phyloP scores from a whole-genome alignment of 768 basidiomycete genomes.

The Phlebiopsis flavidoalba region DNA sequence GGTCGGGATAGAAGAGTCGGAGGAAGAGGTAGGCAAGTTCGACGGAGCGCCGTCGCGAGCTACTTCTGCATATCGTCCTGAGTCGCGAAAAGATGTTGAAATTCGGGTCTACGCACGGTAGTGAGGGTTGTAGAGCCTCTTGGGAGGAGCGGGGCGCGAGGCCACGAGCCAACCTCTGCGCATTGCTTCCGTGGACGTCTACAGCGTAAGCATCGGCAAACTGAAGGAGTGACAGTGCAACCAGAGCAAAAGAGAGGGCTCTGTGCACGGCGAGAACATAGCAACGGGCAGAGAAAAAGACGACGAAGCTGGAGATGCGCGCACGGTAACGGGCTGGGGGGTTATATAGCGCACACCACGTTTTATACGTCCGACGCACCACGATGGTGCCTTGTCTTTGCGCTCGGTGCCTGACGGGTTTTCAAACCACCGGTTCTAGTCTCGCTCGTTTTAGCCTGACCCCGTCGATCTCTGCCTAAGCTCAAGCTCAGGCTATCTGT shows the following conservation, averaged over 20 bases:
- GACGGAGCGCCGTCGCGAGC: conserved; percentile 2
- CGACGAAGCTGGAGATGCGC: neutral
- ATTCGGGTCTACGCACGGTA: conserved; percentile 2
- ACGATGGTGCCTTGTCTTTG: no score
- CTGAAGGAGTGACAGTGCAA: conserved; percentile 12
- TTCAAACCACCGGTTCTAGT: neutral
- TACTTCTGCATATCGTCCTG: neutral
- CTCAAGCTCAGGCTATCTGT: no score
- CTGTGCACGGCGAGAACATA: conserved; percentile 11
- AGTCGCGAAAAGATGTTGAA: neutral
- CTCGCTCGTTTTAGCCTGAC: neutral
- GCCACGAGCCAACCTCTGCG: conserved; percentile 14
- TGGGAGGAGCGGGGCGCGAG: conserved; percentile 12
- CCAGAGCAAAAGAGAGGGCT: conserved; percentile 10
- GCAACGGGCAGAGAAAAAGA: neutral
- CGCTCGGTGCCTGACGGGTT: no score
- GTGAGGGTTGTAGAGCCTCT: conserved; percentile 10
- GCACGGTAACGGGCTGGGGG: neutral
- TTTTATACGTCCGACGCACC: no score
- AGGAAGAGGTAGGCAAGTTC: neutral
- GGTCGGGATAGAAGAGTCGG: neutral
- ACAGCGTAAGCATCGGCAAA: conserved; percentile 7
- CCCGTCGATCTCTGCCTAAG: no score
- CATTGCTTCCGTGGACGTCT: conserved; percentile 8
- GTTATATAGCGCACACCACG: neutral